Base-by-base conservation (phyloP, 2,329 filamentous ascomycete genomes). In the Talaromyces albobiverticillius region DNA sequence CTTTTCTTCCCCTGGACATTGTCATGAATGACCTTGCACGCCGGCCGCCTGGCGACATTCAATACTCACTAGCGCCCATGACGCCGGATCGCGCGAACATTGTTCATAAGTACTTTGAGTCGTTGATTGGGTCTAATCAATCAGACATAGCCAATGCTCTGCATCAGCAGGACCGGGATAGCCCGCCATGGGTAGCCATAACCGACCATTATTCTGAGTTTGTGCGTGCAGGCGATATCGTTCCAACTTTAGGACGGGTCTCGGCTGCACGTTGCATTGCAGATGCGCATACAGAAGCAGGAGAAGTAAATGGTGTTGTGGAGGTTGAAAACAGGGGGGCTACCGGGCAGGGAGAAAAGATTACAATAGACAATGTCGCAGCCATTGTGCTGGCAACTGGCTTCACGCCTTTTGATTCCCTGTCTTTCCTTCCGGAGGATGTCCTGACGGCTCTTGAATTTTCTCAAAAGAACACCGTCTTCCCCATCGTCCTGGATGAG, bases 331-430 rank as follows among this genome's bases (percentile, higher is more conserved):
- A 14, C 11, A 31, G 23, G 16, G 1, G 1, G 23, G 40, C 40
- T 5, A 42, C 3, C 22, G 20, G 1, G 16, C 29, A 80, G 3
- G 60, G 56, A 0, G 75, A 64, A n/a, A 14, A 66, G 61, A n/a
- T 69, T 67, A 1, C 77, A 67, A 8, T 90, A 3, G 65, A 79
- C 0, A 73, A 86, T 47, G 71, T 92, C 26, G 82, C 81, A 0
- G 87, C 85, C 0, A 78, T 94, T 10, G 76, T 95, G 1, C 78
- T 90, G 16, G 89, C 89, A 0, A 93, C 88, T 0, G 90, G 90
- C 1, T 95, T 89, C 64, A 81, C 85, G 4, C 79, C 87, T 0
- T 78, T 81, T 1, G 71, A 79, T 0, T 85, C 85, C 0, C 69
- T 94, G 9, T 79, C 81, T 4, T 90, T 86, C 59, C 76, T 95